Base-by-base conservation (phyloP, 257 asterid genomes). In the Datura wrightii region DNA sequence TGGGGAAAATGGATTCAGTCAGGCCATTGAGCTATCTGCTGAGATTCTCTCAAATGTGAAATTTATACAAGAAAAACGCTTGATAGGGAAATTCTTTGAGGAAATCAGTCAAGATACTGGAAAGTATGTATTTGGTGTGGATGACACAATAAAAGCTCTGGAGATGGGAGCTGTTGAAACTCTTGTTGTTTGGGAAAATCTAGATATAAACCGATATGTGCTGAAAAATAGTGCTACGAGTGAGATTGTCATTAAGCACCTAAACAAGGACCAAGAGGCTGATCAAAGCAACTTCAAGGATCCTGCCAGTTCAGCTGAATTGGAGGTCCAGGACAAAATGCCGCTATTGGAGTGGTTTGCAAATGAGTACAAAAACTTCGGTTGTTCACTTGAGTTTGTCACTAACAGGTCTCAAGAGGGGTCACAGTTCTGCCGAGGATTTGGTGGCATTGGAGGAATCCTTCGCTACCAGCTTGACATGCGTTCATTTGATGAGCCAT, bases 131-230 rank as follows among this genome's bases (percentile, higher is more conserved):
- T 89, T 89, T 88, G 92, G 88, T 42, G 92, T 89, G 72, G 92
- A 89, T 80, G 92, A 88, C 84, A 88, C 92, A 10, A 85, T 89
- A 44, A 89, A 89, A 76, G 90, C 90, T 44, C 78, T 89, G 58
- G 92, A 89, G 74, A 86, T 89, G 92, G 90, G 92, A 85, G 92
- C 90, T 24, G 92, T 89, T 53, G 92, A 89, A 84, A 89, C 90
- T 10, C 89, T 89, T 19, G 36, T 89, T 5, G 90, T 89, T 79
- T 87, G 90, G 92, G 92, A 89, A 84, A 89, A 88, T 89, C 87
- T 89, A 63, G 92, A 89, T 79, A 89, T 88, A 52, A 89, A 86
- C 74, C 86, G 92, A 1, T 86, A 55, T 59, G 86, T 65, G 83
- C 82, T 89, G 79, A 88, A 88, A 79, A 85, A 88, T 72, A 83